Base-by-base conservation (phyloP, 352 stramenopile genomes). In the Aphanomyces invadans region DNA sequence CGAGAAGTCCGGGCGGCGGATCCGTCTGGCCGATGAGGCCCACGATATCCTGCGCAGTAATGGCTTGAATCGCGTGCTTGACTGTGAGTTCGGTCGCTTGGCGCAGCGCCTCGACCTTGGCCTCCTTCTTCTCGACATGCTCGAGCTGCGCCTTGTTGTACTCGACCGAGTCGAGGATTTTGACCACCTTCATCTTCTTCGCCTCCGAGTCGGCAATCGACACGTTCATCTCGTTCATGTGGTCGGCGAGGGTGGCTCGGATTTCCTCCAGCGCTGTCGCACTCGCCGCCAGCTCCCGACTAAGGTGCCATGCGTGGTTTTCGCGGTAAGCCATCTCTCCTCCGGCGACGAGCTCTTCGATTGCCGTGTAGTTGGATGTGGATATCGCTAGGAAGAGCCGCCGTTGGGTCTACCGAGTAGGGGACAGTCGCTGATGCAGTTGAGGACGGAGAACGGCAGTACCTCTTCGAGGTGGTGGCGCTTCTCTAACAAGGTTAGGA, bases 1-100 rank as follows among this genome's bases (percentile, higher is more conserved):
- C 75, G 1, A 90, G 64, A 2, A 72, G 76, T 7, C 72, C 71
- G 9, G 75, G 75, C 4, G 78, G 72, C 10, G 84, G 84, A 28
- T 86, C 71, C 45, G 85, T 68, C 0, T 74, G 68, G 56, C 87
- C 88, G 0, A 92, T 73, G 9, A 92, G 38, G 19, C 72, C 71
- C 0, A 83, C 79, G n/a, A 90, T 78, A n/a, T 89, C 79, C 29
- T 86, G 75, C 45, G 83, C 81, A 21, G 83, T 90, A 64, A 92
- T 87, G 52, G 81, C 71, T 0, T 79, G 75, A 36, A 89, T 87
- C 53, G 85, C 70, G 4, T 60, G 65, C 0, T 86, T 74, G 74
- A 92, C 79, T 3, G 36, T 56, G 5, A 25, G 15, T 11, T 88
- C 78, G 7, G 65, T 73, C 29, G 21, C 29, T 31, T 54, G 19